Evolutionary conservation across 805 yeast species (phyloP), one percentile per base, ranked within the genome.

Genomic region (Torulaspora microellipsoides): DNA sequence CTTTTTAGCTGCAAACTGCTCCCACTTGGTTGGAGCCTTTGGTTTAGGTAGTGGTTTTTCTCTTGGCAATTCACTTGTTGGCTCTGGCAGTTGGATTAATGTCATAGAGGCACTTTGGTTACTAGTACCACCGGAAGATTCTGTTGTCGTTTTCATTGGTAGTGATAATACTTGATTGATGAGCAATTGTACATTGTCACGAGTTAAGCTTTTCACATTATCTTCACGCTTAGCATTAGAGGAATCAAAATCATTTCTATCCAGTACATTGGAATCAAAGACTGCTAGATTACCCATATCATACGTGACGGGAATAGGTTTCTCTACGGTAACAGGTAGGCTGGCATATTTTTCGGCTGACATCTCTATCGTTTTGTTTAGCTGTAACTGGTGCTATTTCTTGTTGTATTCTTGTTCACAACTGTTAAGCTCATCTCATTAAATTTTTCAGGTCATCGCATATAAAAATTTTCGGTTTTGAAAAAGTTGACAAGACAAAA

Each of bases 11-110:
- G 99, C 99, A 72, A 93, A 93, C 61, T 77, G 77, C 70, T 93
- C 96, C 99, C 99, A 93, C 70, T 83, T 89, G 53, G 99, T 90
- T 56, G 81, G 85, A 43, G 91, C 83, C 71, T 87, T 93, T 42
- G 86, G 81, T 69, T 89, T 90, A 46, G 99, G 99, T 57, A 93
- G 69, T 37, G 96, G 82, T 70, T 93, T 93, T 66, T 93, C 99
- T 74, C 99, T 78, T 43, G 99, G 99, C 51, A 90, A 72, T 46
- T 69, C 76, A 14, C 95, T 83, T 12, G 76, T 66, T 17, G 96
- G 95, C 43, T 78, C 88, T 28, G 99, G 98, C 48, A 93, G 74
- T 58, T 76, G 80, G 42, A 93, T 79, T 49, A 91, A 77, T 8
- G 96, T 82, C 78, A 89, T 80, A 40, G 85, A 78, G 10, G 95